Conservation (phyloP, 2,329 filamentous ascomycete species). For the Penicillium sp. region DNA sequence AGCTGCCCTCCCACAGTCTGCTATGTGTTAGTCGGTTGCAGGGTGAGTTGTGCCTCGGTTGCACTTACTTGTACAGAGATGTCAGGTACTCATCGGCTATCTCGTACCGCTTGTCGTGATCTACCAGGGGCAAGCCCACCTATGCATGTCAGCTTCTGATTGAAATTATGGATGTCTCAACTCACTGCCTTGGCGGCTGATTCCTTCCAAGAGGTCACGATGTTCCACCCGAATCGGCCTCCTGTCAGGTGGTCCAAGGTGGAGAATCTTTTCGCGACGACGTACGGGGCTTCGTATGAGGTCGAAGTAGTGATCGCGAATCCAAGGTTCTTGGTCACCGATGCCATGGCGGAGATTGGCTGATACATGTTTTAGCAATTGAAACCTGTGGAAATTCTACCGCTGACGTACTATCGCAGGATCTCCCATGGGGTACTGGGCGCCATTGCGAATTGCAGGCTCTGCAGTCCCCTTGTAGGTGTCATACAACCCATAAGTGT, state of each 20-base stretch:
- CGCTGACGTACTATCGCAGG: conserved; percentile 18
- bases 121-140: conserved; percentile 41
- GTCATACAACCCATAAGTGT: conserved; percentile 46
- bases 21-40: neutral
- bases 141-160: conserved; percentile 13
- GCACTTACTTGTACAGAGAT: neutral
- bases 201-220: conserved; percentile 49
- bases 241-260: conserved; percentile 53
- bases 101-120: conserved; percentile 9
- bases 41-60: neutral
- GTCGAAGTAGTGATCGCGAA: conserved; percentile 55
- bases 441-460: conserved; percentile 29
- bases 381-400: fast-evolving
- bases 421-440: conserved; percentile 42
- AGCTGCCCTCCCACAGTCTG: conserved; percentile 3
- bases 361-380: conserved; percentile 3
- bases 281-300: conserved; percentile 55
- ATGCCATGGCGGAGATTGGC: conserved; percentile 46
- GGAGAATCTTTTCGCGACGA: conserved; percentile 53
- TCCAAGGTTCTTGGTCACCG: conserved; percentile 45
- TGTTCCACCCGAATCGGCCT: conserved; percentile 53
- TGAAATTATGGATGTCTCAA: neutral
- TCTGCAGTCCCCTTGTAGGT: conserved; percentile 43
- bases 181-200: conserved; percentile 12
- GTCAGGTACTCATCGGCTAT: conserved; percentile 5